A percentile compares a stretch with the other conserved stretches of the same genome.
phyloP scores from a whole-genome alignment of 108 stramenopile species.

The Fistulifera pelliculosa region DNA sequence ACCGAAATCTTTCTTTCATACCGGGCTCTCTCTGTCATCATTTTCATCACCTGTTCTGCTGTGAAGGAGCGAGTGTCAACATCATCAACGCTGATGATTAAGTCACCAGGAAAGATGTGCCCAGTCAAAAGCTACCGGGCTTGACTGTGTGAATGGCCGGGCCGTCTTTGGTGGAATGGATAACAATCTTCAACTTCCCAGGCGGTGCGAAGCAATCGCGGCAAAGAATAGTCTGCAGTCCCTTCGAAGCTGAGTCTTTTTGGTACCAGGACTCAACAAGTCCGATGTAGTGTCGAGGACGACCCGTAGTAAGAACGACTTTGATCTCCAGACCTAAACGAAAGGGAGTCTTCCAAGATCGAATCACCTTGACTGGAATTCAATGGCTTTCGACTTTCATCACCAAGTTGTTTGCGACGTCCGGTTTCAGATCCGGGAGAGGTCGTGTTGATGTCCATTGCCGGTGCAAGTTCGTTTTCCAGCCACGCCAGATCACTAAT shows the following conservation, averaged over 20 bases:
- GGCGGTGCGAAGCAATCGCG: conserved; percentile 67
- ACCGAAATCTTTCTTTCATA: conserved; percentile 69
- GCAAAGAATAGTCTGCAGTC: conserved; percentile 35
- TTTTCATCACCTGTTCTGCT: conserved; percentile 62
- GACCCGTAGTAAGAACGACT: conserved; percentile 7
- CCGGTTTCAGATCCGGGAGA: not conserved
- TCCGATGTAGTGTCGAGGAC: not conserved
- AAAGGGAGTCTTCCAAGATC: conserved; percentile 27
- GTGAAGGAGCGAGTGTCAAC: conserved; percentile 59
- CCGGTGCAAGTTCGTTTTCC: conserved; percentile 64
- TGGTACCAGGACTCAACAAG: not conserved
- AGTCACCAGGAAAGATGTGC: conserved; percentile 63
- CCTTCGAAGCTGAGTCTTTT: too few relatives aligned
- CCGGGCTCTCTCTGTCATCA: conserved; percentile 46
- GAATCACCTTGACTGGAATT: too few relatives aligned
- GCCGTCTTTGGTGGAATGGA: conserved; percentile 78
- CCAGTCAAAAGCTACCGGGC: conserved; percentile 54
- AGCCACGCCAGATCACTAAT: conserved; percentile 74
- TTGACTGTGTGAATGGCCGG: conserved; percentile 64
- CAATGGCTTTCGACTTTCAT: too few relatives aligned
- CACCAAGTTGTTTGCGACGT: too few relatives aligned
- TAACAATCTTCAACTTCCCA: conserved; percentile 62
- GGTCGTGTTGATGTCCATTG: conserved; percentile 5
- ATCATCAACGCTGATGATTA: conserved; percentile 74
- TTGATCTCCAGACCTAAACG: conserved; percentile 46